These are phyloP conservation scores for Fistulinella staudtii DNA, from an alignment of 1,284 basidiomycete species.

Conservation along the genomic window DNA sequence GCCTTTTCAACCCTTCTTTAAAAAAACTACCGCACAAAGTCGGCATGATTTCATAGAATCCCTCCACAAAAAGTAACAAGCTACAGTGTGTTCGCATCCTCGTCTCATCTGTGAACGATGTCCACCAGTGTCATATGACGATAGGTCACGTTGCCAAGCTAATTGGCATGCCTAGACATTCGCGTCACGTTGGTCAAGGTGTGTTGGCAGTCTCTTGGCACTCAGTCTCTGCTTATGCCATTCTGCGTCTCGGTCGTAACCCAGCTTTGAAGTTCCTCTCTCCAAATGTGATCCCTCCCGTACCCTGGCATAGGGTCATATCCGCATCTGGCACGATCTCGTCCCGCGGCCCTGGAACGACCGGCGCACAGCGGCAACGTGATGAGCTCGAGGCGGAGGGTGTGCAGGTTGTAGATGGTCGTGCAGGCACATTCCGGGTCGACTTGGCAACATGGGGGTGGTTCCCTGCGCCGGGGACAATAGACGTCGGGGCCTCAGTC, in stretches of 20 bases:
- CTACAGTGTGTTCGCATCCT: constrained; percentile 49
- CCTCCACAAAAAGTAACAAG: constrained; percentile 62
- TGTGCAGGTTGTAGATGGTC: constrained; percentile 47
- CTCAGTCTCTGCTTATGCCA: background rate
- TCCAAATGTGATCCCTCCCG: constrained; percentile 52
- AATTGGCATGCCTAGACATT: constrained; percentile 77
- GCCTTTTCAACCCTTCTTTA: background rate
- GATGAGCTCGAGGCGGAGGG: constrained; percentile 57
- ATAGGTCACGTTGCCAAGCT: constrained; percentile 80
- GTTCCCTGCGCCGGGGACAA: constrained; percentile 47
- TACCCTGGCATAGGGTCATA: constrained; percentile 76
- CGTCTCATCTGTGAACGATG: background rate
- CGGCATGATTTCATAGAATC: constrained; percentile 34
- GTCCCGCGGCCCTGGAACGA: constrained; percentile 73
- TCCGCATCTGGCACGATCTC: constrained; percentile 69
- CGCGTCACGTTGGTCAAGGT: constrained; percentile 86
- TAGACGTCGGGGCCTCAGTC: constrained; percentile 19
- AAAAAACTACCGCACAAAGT: background rate
- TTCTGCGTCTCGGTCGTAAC: no score
- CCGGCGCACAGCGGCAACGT: constrained; percentile 55
- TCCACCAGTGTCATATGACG: background rate
- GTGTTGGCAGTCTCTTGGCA: constrained; percentile 9
- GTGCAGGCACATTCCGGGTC: constrained; percentile 47
- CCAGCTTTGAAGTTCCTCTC: constrained; percentile 68
- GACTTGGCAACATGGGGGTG: constrained; percentile 52